A percentile compares a stretch with the other conserved stretches of the same genome.
Conservation (phyloP, 768 basidiomycete species). For the Terana coerulea region DNA sequence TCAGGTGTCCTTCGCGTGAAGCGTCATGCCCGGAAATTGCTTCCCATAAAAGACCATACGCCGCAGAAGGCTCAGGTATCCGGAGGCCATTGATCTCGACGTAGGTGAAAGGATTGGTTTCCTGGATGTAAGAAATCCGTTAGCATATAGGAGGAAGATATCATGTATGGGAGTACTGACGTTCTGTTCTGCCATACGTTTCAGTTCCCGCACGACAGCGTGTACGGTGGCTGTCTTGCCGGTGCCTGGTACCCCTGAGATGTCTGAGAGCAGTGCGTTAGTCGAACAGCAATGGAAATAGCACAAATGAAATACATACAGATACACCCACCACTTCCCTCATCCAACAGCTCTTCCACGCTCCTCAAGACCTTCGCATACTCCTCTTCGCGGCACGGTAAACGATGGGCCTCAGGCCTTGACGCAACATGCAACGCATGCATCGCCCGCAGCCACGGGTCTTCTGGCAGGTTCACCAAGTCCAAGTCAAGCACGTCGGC, state of each 20-base stretch:
- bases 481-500: constrained; percentile 33
- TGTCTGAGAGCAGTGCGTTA: constrained; percentile 50
- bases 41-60: constrained; percentile 92
- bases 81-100: constrained; percentile 97
- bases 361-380: constrained; percentile 70
- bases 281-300: constrained; percentile 8
- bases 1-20: constrained; percentile 56
- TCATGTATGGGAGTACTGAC: constrained; percentile 42
- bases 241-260: constrained; percentile 97
- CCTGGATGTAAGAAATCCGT: constrained; percentile 44
- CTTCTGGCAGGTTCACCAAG: constrained; percentile 53
- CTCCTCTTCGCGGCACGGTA: constrained; percentile 89
- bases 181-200: constrained; percentile 78
- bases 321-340: constrained; percentile 92
- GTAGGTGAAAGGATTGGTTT: constrained; percentile 91
- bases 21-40: constrained; percentile 80
- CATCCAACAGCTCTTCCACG: constrained; percentile 84
- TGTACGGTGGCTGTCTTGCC: constrained; percentile 99
- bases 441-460: constrained; percentile 87
- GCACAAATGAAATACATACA: constrained; percentile 50
- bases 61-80: constrained; percentile 89
- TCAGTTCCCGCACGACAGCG: constrained; percentile 84
- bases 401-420: constrained; percentile 46
- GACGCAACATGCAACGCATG: constrained; percentile 91
- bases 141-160: not conserved